Evolutionary conservation across 257 asterid genomes (phyloP), one percentile per base, ranked within the genome.

Genomic region (Scutellaria baicalensis): DNA sequence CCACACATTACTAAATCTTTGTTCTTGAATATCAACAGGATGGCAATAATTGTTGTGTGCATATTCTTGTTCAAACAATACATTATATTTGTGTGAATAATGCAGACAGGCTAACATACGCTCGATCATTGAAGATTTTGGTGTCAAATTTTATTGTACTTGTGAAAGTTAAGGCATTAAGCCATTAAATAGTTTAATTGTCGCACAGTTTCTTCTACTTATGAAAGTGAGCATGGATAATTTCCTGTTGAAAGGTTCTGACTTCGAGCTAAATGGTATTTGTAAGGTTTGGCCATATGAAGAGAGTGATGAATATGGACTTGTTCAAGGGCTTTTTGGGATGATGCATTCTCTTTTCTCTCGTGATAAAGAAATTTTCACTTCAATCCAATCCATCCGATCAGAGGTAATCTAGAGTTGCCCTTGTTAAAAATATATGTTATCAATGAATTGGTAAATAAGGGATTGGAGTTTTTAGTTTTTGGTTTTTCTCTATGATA

Each of bases 201-300:
- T 68, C 67, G 64, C 18, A 31, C 44, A 33, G 38, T 50, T 31
- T 70, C 13, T 18, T 66, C 67, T 52, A 54, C 27, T 42, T 47
- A 9, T 14, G 38, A 38, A 60, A 64, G 42, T 64, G 40, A 64
- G 9, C 45, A 36, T 58, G 44, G 51, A 17, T 62, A 16, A 31
- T 43, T 69, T 65, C 50, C 35, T 66, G 70, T 61, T 39, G 20
- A 66, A 27, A 45, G 40, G 66, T 77, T 64, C 68, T 72, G 72
- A 78, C 78, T 74, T 54, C 65, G 50, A 63, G 18, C 47, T 71
- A 55, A 73, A 61, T 77, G 48, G 51, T 66, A 50, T 73, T 60
- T 20, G 83, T 66, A 65, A 86, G 99, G 97, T 93, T 69, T 93
- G 99, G 99, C 96, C 97, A 39, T 91, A 89, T 83, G 97, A 91